Percentiles rank a stretch among this genome's conserved stretches.
Evolutionary conservation across 257 asterid genomes (phyloP).

Genomic region (Solanum neorickii): DNA sequence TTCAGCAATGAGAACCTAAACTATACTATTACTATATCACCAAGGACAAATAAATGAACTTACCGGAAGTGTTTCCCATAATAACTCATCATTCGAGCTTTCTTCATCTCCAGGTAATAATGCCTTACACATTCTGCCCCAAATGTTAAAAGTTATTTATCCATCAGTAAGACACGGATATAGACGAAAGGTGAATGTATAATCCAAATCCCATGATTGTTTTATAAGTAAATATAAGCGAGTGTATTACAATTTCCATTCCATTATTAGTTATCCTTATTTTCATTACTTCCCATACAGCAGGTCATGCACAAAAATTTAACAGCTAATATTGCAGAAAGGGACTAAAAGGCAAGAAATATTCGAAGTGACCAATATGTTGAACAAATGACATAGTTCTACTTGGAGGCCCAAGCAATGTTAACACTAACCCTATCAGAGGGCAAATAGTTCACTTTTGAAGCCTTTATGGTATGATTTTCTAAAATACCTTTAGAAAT

Average conservation of each 20-base stretch:
- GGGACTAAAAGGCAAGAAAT: background rate
- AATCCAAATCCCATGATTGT: background rate
- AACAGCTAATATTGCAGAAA: background rate
- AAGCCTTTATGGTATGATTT: background rate
- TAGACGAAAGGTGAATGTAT: background rate
- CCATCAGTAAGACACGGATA: background rate
- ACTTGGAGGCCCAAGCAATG: background rate
- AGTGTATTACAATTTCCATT: background rate
- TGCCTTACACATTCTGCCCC: constrained; percentile 89
- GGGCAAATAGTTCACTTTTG: background rate
- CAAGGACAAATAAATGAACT: constrained; percentile 20
- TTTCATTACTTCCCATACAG: background rate
- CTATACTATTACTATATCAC: background rate
- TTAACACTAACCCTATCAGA: background rate
- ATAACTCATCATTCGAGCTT: constrained; percentile 77
- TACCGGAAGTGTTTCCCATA: constrained; percentile 99
- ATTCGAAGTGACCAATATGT: background rate
- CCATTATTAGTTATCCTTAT: background rate
- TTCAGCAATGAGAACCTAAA: background rate
- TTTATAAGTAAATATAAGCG: background rate
- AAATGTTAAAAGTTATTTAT: constrained; percentile 1
- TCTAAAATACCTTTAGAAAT: background rate
- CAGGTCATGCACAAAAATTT: background rate
- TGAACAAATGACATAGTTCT: background rate
- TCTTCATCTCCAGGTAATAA: constrained; percentile 95